These are phyloP conservation scores for Eucalyptus decipiens DNA, from an alignment of 345 rosid species.

Conservation along the genomic window DNA sequence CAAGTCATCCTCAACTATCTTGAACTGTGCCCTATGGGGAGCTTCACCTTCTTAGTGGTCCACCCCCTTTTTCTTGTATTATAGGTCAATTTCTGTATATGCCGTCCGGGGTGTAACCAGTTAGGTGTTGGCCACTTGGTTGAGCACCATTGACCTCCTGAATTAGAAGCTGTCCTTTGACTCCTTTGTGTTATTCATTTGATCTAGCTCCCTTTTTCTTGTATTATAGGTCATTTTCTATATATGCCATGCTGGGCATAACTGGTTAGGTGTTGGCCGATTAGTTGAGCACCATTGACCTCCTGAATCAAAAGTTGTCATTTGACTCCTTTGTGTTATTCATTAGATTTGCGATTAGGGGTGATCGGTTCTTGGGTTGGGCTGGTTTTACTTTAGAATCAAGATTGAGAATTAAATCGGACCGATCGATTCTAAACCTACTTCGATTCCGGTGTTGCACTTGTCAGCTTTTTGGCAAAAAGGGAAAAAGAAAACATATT, in stretches of 20 bases:
- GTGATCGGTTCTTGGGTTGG: no score
- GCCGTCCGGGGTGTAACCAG: not conserved
- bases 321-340: no score
- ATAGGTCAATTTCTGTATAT: not conserved
- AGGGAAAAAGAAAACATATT: no score
- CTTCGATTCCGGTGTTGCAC: fast-evolving
- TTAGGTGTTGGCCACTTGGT: not conserved
- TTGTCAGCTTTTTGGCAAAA: fast-evolving
- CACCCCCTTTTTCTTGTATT: not conserved
- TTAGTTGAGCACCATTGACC: no score
- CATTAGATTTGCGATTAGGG: fast-evolving
- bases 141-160: not conserved
- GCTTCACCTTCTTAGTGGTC: not conserved
- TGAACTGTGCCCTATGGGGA: not conserved
- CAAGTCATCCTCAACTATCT: not conserved
- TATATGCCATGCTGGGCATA: no score
- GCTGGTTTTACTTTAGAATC: no score
- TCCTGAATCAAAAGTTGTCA: no score
- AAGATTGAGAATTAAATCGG: fast-evolving
- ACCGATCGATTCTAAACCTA: fast-evolving
- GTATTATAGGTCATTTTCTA: no score
- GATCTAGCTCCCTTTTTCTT: no score
- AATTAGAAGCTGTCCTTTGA: not conserved
- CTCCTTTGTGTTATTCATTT: no score
- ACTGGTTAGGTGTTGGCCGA: no score